phyloP scores from a whole-genome alignment of 345 rosid genomes.

The Salix suchowensis region DNA sequence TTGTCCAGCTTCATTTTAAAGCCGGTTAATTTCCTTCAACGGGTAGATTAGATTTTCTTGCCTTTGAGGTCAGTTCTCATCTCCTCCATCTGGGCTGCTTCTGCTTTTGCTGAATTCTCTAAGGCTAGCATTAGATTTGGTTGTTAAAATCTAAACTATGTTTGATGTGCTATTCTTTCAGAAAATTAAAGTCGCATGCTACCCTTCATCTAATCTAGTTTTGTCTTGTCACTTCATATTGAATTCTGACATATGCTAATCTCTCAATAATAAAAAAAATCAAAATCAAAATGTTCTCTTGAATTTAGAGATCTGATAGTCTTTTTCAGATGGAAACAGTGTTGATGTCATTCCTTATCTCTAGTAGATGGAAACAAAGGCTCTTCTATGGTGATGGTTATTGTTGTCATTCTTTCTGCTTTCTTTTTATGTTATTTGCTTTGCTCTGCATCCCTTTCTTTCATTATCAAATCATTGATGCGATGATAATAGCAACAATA shows the following conservation, averaged over 20 bases:
- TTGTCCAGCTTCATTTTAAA: background rate
- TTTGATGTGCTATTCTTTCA: background rate
- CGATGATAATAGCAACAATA: background rate
- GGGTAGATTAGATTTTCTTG: background rate
- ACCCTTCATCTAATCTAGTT: background rate
- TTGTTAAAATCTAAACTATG: too few relatives aligned
- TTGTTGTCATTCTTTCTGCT: background rate
- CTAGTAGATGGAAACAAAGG: background rate
- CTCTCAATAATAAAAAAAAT: too few relatives aligned
- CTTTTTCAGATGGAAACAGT: background rate
- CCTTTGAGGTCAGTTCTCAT: background rate
- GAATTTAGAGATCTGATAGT: background rate
- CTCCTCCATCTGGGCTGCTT: background rate
- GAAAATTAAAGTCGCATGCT: background rate
- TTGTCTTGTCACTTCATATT: background rate
- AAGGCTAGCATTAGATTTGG: too few relatives aligned
- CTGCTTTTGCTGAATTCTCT: background rate
- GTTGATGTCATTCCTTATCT: background rate
- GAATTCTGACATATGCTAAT: background rate
- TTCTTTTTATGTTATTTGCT: too few relatives aligned
- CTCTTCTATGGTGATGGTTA: background rate
- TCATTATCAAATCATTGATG: background rate
- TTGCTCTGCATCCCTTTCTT: background rate
- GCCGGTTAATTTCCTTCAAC: background rate
- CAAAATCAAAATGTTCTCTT: background rate